A percentile compares a stretch with the other conserved stretches of the same genome.
Evolutionary conservation across 768 basidiomycete species (phyloP).

Genomic region (Pulveroboletus sp.): DNA sequence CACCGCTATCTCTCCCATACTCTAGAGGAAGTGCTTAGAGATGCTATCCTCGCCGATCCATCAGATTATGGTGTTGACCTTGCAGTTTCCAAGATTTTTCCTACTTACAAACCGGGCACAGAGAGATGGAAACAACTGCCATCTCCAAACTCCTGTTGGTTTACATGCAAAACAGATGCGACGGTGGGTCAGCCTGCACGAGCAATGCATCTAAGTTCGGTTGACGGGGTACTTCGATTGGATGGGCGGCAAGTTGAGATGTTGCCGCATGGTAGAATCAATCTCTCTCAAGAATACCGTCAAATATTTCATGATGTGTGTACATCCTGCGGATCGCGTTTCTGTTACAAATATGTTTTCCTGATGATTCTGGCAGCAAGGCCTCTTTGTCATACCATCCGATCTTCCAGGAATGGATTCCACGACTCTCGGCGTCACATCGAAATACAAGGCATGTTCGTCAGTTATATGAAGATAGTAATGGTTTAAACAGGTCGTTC

Average conservation of each 20-base stretch:
- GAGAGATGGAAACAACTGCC: constrained; percentile 7
- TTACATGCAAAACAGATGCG: constrained; percentile 5
- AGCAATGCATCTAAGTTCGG: constrained; percentile 7
- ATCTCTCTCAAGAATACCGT: too few species aligned
- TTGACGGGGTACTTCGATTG: constrained; percentile 16
- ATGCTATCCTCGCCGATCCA: not conserved
- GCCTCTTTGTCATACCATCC: constrained; percentile 3
- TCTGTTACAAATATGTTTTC: too few species aligned
- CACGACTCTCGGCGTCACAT: constrained; percentile 1
- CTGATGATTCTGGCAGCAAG: too few species aligned
- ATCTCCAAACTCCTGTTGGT: constrained; percentile 11
- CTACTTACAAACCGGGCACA: constrained; percentile 3
- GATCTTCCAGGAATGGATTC: constrained; percentile 17
- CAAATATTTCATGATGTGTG: too few species aligned
- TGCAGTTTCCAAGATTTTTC: constrained; percentile 8
- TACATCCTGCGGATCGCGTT: too few species aligned
- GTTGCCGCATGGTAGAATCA: too few species aligned
- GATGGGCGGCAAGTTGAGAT: constrained; percentile 17
- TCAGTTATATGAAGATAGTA: not conserved
- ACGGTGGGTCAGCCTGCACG: not conserved
- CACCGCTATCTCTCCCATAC: constrained; percentile 22
- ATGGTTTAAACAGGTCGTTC: not conserved
- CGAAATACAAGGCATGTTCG: constrained; percentile 7
- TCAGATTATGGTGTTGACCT: constrained; percentile 10
- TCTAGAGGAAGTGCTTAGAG: constrained; percentile 10